Conservation (phyloP, 2,329 filamentous ascomycete genomes). For the Epichloe sylvatica region DNA sequence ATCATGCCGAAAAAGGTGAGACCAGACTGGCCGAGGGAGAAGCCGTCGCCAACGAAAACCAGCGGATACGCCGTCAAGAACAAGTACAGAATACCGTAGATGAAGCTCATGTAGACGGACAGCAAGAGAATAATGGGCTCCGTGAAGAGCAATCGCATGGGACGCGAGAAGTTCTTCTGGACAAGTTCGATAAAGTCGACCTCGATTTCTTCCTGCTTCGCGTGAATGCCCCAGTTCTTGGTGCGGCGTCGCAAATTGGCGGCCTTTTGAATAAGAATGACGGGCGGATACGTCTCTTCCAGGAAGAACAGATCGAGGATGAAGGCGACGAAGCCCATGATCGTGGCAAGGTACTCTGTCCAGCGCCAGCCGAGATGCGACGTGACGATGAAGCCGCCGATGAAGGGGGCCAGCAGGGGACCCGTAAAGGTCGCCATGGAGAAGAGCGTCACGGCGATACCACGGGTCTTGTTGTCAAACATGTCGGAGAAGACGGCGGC, state of each 20-base stretch:
- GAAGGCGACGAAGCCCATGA: constrained; percentile 51
- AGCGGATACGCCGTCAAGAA: constrained; percentile 77
- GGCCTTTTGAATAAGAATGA: constrained; percentile 49
- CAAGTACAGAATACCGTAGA: constrained; percentile 68
- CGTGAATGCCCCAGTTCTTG: constrained; percentile 57
- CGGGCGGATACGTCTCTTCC: constrained; percentile 56
- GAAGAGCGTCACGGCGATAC: constrained; percentile 31
- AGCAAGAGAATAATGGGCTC: constrained; percentile 57
- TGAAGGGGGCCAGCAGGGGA: constrained; percentile 52
- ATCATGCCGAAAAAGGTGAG: constrained; percentile 82
- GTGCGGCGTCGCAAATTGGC: constrained; percentile 47
- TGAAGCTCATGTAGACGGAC: constrained; percentile 60
- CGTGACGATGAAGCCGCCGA: constrained; percentile 53
- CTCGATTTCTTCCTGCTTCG: constrained; percentile 59
- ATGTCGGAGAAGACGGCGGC: constrained; percentile 61
- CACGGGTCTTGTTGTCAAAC: constrained; percentile 50
- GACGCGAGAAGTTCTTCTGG: constrained; percentile 53
- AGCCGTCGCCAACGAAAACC: constrained; percentile 59
- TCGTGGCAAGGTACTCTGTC: constrained; percentile 50
- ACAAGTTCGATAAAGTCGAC: constrained; percentile 49
- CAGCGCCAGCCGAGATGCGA: constrained; percentile 57
- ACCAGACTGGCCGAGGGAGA: constrained; percentile 55
- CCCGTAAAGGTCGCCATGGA: constrained; percentile 46
- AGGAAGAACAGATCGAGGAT: constrained; percentile 47
- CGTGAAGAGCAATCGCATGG: constrained; percentile 48